Base-by-base conservation (phyloP, 1,284 basidiomycete species). In the Melampsora medusae region DNA sequence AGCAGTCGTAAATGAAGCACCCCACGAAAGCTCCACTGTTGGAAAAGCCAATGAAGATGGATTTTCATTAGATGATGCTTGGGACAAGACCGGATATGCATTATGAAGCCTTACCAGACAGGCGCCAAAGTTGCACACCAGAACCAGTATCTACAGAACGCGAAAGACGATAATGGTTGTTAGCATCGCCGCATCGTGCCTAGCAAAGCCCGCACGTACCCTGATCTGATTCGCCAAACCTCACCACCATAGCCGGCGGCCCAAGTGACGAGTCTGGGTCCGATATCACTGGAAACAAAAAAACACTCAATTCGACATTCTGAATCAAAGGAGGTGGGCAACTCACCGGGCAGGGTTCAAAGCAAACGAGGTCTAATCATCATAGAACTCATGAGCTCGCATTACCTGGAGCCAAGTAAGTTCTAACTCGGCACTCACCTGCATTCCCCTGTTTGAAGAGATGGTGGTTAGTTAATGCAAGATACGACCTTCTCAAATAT, bases 331-430 rank as follows among this genome's bases (percentile, higher is more conserved):
- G 42, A 46, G 25, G 1, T 3, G n/a, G 16, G 7, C 38, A n/a
- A 65, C 70, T 33, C 38, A 72, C 70, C 70, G 25, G 6, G 61
- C 70, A 10, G 70, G 70, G 48, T 72, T 72, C n/a, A 72, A 28
- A 22, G 70, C 61, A 42, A 72, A 72, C 31, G 70, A 72, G 22
- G 70, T 72, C 70, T 72, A 48, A 28, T 46, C 14, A 4, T 60
- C 9, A 33, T 19, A n/a, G 10, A n/a, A 12, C 42, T 38, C 42
- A 48, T 28, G 65, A 60, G 28, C 48, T 64, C 17, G 9, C 16
- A n/a, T 14, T 61, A 38, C 33, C 25, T 17, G 31, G 7, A 31
- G n/a, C 53, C 19, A 38, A 53, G 4, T 59, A 33, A 35, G 31
- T 4, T 14, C 35, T 12, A 6, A 49, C 6, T 49, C 22, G 19